These are phyloP conservation scores for Fusarium sp. DNA, from an alignment of 2,329 filamentous ascomycete genomes.

Conservation along the genomic window DNA sequence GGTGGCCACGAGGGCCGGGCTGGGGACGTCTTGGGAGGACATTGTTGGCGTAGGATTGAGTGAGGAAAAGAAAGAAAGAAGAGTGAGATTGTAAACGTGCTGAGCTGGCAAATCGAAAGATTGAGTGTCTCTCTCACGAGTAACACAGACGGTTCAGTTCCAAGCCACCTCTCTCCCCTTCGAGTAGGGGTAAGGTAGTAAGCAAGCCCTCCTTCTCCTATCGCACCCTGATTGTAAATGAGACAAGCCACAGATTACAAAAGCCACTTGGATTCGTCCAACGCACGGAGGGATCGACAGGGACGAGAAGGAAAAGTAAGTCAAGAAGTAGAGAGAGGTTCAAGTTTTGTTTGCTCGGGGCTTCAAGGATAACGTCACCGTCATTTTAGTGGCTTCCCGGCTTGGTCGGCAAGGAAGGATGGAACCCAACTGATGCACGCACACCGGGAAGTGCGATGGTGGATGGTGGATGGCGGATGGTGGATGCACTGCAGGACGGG, in stretches of 20 bases:
- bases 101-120: background rate
- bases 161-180: background rate
- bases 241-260: background rate
- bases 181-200: background rate
- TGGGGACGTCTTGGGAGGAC: constrained; percentile 26
- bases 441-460: background rate
- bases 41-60: background rate
- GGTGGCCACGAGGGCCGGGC: constrained; percentile 49
- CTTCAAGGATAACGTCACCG: constrained; percentile 1
- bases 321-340: background rate
- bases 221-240: background rate
- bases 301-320: background rate
- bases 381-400: background rate
- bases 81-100: background rate
- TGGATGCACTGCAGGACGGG: background rate
- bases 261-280: background rate
- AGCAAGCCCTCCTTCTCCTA: background rate
- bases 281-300: background rate
- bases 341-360: background rate
- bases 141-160: constrained; percentile 1
- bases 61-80: background rate
- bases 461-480: background rate
- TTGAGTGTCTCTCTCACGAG: background rate
- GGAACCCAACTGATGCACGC: background rate
- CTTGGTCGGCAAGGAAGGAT: background rate